A percentile compares a stretch with the other conserved stretches of the same genome.
These are phyloP conservation scores for Basipetospora chlamydospora DNA, from an alignment of 2,329 filamentous ascomycete species.

Conservation along the genomic window DNA sequence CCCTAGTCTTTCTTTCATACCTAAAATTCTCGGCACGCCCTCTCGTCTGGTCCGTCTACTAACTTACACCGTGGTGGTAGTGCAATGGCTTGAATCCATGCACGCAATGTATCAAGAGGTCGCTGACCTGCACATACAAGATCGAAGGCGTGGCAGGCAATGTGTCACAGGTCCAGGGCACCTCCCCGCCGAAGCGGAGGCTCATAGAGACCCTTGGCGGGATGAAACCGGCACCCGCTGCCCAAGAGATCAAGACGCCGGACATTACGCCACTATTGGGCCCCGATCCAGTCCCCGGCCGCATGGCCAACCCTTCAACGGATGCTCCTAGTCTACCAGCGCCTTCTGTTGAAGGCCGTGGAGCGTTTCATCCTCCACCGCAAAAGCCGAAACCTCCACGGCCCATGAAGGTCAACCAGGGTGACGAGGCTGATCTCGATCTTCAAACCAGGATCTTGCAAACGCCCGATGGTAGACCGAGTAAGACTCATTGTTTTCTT, in stretches of 20 bases:
- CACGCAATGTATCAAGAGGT: slow-evolving; percentile 41
- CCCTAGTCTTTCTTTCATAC: too few species aligned
- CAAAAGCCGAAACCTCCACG: slow-evolving; percentile 15
- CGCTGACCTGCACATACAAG: slow-evolving; percentile 27
- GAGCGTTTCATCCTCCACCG: not conserved
- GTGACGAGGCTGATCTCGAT: slow-evolving; percentile 41
- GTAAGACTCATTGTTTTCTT: slow-evolving; percentile 22
- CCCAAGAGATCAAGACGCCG: not conserved
- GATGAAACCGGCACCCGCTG: not conserved
- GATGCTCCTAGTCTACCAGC: too few species aligned
- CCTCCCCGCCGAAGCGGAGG: slow-evolving; percentile 2
- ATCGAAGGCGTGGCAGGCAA: not conserved
- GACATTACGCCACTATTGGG: not conserved
- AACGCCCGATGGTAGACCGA: slow-evolving; percentile 40
- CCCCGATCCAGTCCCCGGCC: too few species aligned
- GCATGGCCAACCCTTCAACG: too few species aligned
- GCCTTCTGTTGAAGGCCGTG: too few species aligned
- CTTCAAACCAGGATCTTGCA: slow-evolving; percentile 43
- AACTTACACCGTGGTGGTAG: slow-evolving; percentile 17
- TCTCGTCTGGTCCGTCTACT: too few species aligned
- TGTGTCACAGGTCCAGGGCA: not conserved
- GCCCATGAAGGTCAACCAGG: slow-evolving; percentile 27
- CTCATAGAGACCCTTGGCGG: not conserved
- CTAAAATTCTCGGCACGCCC: too few species aligned
- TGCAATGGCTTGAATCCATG: slow-evolving; percentile 46